Conservation (phyloP, 2,329 filamentous ascomycete species). For the Ceratocystis huliohia region DNA sequence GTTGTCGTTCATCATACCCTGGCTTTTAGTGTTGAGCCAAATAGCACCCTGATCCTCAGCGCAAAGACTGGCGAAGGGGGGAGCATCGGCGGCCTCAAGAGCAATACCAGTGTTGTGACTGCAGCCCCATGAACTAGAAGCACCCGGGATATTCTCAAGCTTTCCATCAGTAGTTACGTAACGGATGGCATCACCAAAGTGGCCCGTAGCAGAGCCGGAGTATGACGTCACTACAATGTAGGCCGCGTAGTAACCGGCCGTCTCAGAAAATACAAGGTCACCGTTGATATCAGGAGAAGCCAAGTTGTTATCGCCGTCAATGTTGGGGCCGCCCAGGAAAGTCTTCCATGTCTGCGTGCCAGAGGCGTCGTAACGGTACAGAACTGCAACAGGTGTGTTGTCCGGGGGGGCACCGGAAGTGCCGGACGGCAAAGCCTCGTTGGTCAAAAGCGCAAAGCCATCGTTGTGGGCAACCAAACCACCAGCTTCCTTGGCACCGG, state of each 20-base stretch:
- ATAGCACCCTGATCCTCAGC: slow-evolving; percentile 51
- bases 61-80: slow-evolving; percentile 47
- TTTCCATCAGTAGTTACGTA: slow-evolving; percentile 38
- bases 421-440: slow-evolving; percentile 40
- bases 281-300: slow-evolving; percentile 49
- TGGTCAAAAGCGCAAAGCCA: slow-evolving; percentile 50
- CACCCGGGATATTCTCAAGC: slow-evolving; percentile 38
- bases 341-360: slow-evolving; percentile 47
- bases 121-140: slow-evolving; percentile 47
- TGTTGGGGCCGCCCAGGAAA: slow-evolving; percentile 43
- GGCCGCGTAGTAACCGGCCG: slow-evolving; percentile 44
- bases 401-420: slow-evolving; percentile 31
- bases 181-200: slow-evolving; percentile 43
- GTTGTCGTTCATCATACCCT: slow-evolving; percentile 40
- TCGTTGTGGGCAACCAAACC: slow-evolving; percentile 51
- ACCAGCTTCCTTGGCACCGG: slow-evolving; percentile 45
- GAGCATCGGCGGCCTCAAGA: slow-evolving; percentile 45
- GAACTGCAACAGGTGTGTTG: slow-evolving; percentile 37
- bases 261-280: slow-evolving; percentile 47
- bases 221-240: slow-evolving; percentile 51
- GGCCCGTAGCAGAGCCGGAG: slow-evolving; percentile 39
- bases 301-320: slow-evolving; percentile 35
- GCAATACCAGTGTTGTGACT: slow-evolving; percentile 54
- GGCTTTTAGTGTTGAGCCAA: slow-evolving; percentile 49
- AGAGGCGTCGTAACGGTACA: slow-evolving; percentile 43